Conservation (phyloP, 352 stramenopile genomes). For the Phytophthora pistaciae region DNA sequence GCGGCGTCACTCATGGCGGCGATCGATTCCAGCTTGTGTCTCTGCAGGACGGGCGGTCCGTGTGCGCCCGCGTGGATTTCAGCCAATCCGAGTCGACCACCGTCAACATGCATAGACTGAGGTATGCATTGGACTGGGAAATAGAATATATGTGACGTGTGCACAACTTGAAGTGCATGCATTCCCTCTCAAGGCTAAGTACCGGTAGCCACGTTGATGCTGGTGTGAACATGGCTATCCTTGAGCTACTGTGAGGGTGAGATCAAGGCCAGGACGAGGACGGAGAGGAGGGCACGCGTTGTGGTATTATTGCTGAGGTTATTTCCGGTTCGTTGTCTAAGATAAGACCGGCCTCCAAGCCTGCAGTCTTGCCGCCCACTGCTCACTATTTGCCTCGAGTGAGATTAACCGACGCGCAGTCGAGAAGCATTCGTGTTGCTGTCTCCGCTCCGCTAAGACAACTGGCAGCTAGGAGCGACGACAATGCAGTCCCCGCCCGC, state of each 20-base stretch:
- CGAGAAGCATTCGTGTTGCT: neutral
- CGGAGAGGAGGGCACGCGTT: neutral
- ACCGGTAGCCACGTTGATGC: neutral
- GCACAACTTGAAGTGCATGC: neutral
- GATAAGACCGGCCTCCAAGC: neutral
- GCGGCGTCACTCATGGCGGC: slow-evolving; percentile 54
- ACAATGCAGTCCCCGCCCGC: slow-evolving; percentile 21
- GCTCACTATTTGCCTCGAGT: no score
- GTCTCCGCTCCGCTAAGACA: neutral
- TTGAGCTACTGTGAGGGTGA: neutral
- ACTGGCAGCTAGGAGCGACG: neutral
- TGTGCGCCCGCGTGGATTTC: slow-evolving; percentile 12
- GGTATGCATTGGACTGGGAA: neutral
- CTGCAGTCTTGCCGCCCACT: neutral
- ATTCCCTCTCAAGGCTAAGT: neutral
- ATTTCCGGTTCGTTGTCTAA: slow-evolving; percentile 1
- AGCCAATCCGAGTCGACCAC: slow-evolving; percentile 7
- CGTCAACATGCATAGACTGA: neutral
- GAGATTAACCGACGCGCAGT: no score
- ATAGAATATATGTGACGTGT: slow-evolving; percentile 1
- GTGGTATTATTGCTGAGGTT: neutral
- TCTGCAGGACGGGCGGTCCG: slow-evolving; percentile 14
- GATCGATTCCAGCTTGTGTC: slow-evolving; percentile 5
- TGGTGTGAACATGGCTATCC: neutral
- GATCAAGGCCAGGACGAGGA: neutral